These are phyloP conservation scores for Asterochloris erici DNA, from an alignment of 139 green algal species.

Conservation along the genomic window DNA sequence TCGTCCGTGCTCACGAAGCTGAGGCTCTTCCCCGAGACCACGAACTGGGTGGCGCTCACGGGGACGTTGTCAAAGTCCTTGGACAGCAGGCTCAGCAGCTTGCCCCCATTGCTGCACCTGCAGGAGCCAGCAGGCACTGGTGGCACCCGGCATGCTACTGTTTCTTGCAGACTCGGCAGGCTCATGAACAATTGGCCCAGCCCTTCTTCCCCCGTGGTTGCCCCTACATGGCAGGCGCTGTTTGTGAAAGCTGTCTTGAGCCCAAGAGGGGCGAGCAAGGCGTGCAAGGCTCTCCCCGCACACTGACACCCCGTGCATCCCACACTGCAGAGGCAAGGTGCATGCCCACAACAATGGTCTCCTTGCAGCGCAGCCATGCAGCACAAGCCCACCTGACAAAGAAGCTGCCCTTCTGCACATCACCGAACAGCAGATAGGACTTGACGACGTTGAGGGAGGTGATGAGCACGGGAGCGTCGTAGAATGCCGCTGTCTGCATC, in stretches of 20 bases:
- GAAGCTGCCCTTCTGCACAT: constrained; percentile 60
- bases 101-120: neutral
- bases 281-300: too few species aligned
- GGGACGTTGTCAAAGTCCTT: constrained; percentile 71
- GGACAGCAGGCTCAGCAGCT: constrained; percentile 49
- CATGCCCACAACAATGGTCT: too few species aligned
- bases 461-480: constrained; percentile 68
- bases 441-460: constrained; percentile 71
- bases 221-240: too few species aligned
- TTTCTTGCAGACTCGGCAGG: too few species aligned
- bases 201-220: too few species aligned
- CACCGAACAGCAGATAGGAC: constrained; percentile 79
- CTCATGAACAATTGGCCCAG: too few species aligned
- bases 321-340: too few species aligned
- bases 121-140: too few species aligned
- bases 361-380: constrained; percentile 39
- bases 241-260: too few species aligned
- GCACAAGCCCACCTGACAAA: constrained; percentile 52
- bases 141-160: too few species aligned
- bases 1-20: constrained; percentile 52
- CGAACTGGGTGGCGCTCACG: constrained; percentile 54
- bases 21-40: constrained; percentile 67
- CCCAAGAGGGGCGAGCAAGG: too few species aligned
- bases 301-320: too few species aligned
- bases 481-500: constrained; percentile 64